Conservation (phyloP, 805 yeast species). For the Saccharomycopsis sp. region DNA sequence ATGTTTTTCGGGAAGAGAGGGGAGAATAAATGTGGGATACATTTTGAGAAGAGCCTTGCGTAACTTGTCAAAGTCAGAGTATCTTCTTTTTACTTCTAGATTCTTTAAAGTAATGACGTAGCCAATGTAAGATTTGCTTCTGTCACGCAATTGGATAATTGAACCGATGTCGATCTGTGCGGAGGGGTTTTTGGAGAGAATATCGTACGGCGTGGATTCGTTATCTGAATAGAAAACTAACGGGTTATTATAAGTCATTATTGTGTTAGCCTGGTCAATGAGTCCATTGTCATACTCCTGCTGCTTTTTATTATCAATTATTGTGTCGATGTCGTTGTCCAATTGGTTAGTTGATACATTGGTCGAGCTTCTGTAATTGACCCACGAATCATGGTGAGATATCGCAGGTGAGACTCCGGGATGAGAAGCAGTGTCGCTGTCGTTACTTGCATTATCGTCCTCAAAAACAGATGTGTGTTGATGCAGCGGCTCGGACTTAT, state of each 20-base stretch:
- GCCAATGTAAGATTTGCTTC: constrained; percentile 57
- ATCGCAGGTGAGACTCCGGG: too few species aligned
- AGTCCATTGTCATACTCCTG: constrained; percentile 17
- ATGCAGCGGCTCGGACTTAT: not conserved
- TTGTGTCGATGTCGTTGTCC: not conserved
- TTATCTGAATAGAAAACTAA: constrained; percentile 17
- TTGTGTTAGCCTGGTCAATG: constrained; percentile 16
- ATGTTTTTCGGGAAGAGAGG: constrained; percentile 92
- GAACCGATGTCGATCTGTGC: constrained; percentile 33
- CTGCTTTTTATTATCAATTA: constrained; percentile 11
- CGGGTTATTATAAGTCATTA: constrained; percentile 10
- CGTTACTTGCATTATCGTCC: not conserved
- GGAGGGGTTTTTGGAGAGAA: constrained; percentile 8
- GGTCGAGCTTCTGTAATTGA: constrained; percentile 4
- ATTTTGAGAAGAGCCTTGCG: constrained; percentile 60
- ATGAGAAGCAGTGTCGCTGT: too few species aligned
- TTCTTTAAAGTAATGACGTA: constrained; percentile 61
- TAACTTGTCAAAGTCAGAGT: constrained; percentile 85
- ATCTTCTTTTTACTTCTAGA: constrained; percentile 65
- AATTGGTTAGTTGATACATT: not conserved
- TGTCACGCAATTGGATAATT: constrained; percentile 62
- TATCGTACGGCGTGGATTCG: constrained; percentile 11
- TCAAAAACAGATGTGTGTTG: not conserved
- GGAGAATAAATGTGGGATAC: constrained; percentile 77
- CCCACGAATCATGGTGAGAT: constrained; percentile 9